These are phyloP conservation scores for Geranomyces variabilis DNA, from an alignment of 192 early-diverging fungal genomes.

Conservation along the genomic window DNA sequence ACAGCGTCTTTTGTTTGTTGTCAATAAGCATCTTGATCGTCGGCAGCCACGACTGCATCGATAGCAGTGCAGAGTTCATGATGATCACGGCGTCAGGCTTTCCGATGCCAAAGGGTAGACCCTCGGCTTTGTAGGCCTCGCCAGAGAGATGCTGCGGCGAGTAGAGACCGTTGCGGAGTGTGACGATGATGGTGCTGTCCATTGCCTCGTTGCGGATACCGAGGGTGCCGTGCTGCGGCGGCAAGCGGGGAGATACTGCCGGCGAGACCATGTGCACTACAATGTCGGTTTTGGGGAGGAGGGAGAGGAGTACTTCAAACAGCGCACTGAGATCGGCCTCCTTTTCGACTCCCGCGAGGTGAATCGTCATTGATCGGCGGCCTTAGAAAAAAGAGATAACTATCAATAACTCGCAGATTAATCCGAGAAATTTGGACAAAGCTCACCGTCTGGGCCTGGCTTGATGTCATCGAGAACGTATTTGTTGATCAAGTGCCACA, in stretches of 20 bases:
- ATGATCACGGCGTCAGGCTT: conserved; percentile 51
- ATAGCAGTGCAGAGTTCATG: conserved; percentile 51
- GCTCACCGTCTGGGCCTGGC: conserved; percentile 18
- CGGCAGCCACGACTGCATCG: conserved; percentile 42
- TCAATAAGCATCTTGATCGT: conserved; percentile 48
- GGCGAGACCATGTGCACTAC: conserved; percentile 57
- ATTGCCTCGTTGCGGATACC: conserved; percentile 34
- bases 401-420: background rate
- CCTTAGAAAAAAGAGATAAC: conserved; percentile 29
- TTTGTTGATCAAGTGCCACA: conserved; percentile 56
- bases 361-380: conserved; percentile 51
- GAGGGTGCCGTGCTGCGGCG: conserved; percentile 38
- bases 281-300: conserved; percentile 57
- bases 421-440: background rate
- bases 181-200: conserved; percentile 45
- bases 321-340: conserved; percentile 53
- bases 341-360: conserved; percentile 48
- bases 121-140: conserved; percentile 41
- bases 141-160: conserved; percentile 13
- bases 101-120: conserved; percentile 39
- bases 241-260: conserved; percentile 43
- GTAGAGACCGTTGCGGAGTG: conserved; percentile 33
- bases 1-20: conserved; percentile 34
- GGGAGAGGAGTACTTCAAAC: conserved; percentile 49
- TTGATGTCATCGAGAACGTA: conserved; percentile 35